A percentile compares a stretch with the other conserved stretches of the same genome.
Conservation (phyloP, 202 grass and related monocot species). For the Elaeis oleifera region DNA sequence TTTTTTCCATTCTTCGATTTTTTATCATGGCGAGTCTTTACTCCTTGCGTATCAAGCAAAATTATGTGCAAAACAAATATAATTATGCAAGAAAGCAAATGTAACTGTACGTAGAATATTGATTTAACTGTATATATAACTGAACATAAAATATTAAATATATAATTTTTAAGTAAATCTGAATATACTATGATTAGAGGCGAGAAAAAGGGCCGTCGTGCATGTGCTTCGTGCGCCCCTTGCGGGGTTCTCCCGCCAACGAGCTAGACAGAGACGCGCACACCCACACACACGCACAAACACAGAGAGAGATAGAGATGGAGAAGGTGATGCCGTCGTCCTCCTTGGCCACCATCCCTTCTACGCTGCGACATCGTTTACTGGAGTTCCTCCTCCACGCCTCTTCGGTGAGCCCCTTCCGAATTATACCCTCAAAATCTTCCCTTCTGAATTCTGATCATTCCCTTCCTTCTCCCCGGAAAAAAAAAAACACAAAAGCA, state of each 20-base stretch:
- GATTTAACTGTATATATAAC: too few species aligned
- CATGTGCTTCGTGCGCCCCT: neutral
- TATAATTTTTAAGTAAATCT: too few species aligned
- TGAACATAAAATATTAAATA: too few species aligned
- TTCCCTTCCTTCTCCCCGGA: too few species aligned
- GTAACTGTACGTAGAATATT: too few species aligned
- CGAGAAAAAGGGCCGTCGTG: neutral
- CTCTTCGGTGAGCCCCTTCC: slow-evolving; percentile 9
- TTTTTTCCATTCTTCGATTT: too few species aligned
- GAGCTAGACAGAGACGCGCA: neutral
- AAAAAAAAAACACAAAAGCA: slow-evolving; percentile 19
- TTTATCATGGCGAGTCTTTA: too few species aligned
- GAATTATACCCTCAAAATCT: too few species aligned
- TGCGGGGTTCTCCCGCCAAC: neutral
- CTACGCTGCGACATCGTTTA: slow-evolving; percentile 18
- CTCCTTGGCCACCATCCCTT: neutral
- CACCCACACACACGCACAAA: neutral
- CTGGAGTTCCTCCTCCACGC: slow-evolving; percentile 31
- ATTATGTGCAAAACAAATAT: too few species aligned
- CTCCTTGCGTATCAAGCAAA: too few species aligned
- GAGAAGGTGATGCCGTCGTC: neutral
- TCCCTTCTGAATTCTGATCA: neutral
- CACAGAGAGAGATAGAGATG: neutral
- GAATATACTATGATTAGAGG: too few species aligned
- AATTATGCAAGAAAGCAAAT: too few species aligned